phyloP scores from a whole-genome alignment of 345 rosid genomes.

The Boechera retrofracta region DNA sequence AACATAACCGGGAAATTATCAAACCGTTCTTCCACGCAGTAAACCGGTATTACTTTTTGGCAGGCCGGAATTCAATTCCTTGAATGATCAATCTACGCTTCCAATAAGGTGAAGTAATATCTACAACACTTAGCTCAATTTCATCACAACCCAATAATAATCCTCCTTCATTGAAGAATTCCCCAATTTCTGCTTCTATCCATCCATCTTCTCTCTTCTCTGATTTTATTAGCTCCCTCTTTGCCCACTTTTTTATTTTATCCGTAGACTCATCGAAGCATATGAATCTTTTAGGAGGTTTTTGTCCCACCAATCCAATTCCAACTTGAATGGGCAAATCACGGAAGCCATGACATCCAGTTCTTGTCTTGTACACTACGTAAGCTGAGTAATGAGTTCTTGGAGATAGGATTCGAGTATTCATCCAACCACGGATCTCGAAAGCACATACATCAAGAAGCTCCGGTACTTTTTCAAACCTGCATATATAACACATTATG shows the following conservation, averaged over 20 bases:
- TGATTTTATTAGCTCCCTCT: not conserved
- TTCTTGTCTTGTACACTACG: not conserved
- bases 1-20: not conserved
- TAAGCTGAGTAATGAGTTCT: constrained; percentile 2
- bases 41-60: not conserved
- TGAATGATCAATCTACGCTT: not conserved
- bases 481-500: not conserved
- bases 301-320: not conserved
- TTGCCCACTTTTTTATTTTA: not conserved
- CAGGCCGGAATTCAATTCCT: not conserved
- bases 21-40: not conserved
- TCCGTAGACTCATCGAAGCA: not conserved
- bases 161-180: constrained; percentile 4
- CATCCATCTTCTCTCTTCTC: not conserved
- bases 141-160: not conserved
- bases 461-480: not conserved
- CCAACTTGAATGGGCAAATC: constrained; percentile 7
- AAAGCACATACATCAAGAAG: constrained; percentile 1
- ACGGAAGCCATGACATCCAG: not conserved
- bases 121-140: not conserved
- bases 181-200: not conserved
- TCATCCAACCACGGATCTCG: constrained; percentile 1
- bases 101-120: not conserved
- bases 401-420: not conserved
- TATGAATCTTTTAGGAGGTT: not conserved